Conservation (phyloP, 257 asterid genomes). For the Ligustrum vulgare region DNA sequence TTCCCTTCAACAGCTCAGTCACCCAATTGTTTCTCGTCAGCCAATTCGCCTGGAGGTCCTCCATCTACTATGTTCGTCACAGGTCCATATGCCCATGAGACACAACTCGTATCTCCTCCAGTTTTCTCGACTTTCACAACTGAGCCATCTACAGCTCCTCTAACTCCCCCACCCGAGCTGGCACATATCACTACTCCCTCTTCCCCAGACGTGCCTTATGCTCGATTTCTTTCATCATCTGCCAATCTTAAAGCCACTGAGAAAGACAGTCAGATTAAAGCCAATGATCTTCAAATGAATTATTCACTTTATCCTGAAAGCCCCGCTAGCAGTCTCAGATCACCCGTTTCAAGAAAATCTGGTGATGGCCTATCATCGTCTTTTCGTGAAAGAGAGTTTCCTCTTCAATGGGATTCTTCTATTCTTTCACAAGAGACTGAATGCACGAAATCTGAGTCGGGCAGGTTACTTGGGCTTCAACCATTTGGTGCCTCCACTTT, state of each 20-base stretch:
- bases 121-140: conserved; percentile 87
- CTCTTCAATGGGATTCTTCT: conserved; percentile 57
- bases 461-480: conserved; percentile 43
- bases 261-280: conserved; percentile 38
- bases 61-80: conserved; percentile 70
- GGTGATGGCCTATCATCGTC: conserved; percentile 40
- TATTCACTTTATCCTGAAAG: conserved; percentile 75
- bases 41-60: conserved; percentile 74
- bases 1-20: conserved; percentile 82
- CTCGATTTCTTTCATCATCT: conserved; percentile 71
- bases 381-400: conserved; percentile 43
- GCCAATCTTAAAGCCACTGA: conserved; percentile 38
- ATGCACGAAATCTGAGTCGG: conserved; percentile 54
- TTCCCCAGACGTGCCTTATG: conserved; percentile 89
- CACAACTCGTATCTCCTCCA: conserved; percentile 86
- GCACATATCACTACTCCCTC: conserved; percentile 93
- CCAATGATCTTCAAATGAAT: conserved; percentile 66
- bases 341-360: conserved; percentile 59
- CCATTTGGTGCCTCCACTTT: conserved; percentile 37
- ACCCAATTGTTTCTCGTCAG: conserved; percentile 71
- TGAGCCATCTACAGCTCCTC: conserved; percentile 86
- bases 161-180: conserved; percentile 84
- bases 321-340: conserved; percentile 66
- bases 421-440: conserved; percentile 41
- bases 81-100: conserved; percentile 87